These are phyloP conservation scores for Salvia sclarea DNA, from an alignment of 305 asterid genomes.

Conservation along the genomic window DNA sequence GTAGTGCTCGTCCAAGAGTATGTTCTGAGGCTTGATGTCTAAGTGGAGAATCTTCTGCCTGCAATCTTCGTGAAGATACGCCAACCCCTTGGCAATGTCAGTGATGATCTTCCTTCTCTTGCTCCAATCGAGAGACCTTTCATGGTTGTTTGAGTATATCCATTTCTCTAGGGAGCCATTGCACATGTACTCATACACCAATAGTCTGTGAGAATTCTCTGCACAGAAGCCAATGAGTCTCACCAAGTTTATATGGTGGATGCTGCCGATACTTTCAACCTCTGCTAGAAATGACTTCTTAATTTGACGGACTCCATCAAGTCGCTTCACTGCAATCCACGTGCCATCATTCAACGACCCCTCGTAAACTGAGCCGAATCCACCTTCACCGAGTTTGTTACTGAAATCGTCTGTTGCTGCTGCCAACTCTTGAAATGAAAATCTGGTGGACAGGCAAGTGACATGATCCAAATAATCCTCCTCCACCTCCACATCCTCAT, in stretches of 20 bases:
- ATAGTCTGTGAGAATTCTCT: conserved; percentile 42
- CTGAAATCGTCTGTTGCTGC: conserved; percentile 38
- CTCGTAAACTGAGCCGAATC: too few relatives aligned
- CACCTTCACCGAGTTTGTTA: conserved; percentile 9
- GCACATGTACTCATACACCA: conserved; percentile 45
- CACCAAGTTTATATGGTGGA: too few relatives aligned
- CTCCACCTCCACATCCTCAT: conserved; percentile 24
- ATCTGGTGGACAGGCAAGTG: conserved; percentile 22
- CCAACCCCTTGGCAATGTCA: conserved; percentile 10
- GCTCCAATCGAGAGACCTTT: conserved; percentile 32
- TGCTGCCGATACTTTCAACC: conserved; percentile 46
- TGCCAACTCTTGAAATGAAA: conserved; percentile 37
- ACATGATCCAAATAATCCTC: conserved; percentile 48
- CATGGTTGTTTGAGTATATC: conserved; percentile 32
- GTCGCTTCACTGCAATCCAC: conserved; percentile 44
- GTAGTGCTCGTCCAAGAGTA: conserved; percentile 22
- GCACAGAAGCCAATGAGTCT: conserved; percentile 49
- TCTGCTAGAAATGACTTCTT: conserved; percentile 47
- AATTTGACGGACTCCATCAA: conserved; percentile 43
- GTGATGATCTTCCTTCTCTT: conserved; percentile 32
- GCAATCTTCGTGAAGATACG: conserved; percentile 50
- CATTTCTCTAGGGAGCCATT: conserved; percentile 48
- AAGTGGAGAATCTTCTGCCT: too few relatives aligned
- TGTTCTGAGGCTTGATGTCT: conserved; percentile 48
- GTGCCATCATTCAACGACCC: not conserved